Evolutionary conservation across 192 early-diverging fungal genomes (phyloP), one percentile per base, ranked within the genome.

Genomic region (Coemansia sp.): DNA sequence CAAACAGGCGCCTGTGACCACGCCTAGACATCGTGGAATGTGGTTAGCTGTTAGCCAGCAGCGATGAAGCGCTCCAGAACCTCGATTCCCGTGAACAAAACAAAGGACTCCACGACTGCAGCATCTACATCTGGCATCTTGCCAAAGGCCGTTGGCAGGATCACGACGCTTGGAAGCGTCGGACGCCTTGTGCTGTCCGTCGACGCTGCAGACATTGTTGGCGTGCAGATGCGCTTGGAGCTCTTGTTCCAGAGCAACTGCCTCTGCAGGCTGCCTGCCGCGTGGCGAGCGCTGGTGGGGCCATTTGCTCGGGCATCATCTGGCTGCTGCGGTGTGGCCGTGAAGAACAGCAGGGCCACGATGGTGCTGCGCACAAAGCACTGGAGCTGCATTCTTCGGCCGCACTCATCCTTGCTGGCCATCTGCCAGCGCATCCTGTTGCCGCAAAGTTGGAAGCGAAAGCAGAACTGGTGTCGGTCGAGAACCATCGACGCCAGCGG

Each of bases 391-490:
- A 58, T 29, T 7, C 51, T 58, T n/a, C 27, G 34, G 14, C 32
- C 45, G 29, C 61, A 52, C 6, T 56, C 23, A 18, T 25, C 16
- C 28, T 60, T 62, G 20, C 57, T 42, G 8, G 57, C 27, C 39
- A 64, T 67, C 39, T 66, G 49, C 76, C 71, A 79, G n/a, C 67
- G 58, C 76, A 79, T 73, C 55, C 65, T 69, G 53, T 56, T 70
- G 23, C 76, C 76, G 3, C 66, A 55, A 28, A 79, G 53, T 19
- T 64, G 66, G 60, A 79, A 73, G 23, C 76, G 76, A 50, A 73
- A 79, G 67, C 76, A 79, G 64, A 73, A 79, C 61, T 67, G 71
- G 76, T 72, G 58, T 16, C 76, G 71, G 34, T 79, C 76, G 11
- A 63, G 60, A 16, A 79, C 71, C 76, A 79, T 62, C 0, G 76